phyloP scores from a whole-genome alignment of 139 green algal genomes.

The Picochlorum sp. region DNA sequence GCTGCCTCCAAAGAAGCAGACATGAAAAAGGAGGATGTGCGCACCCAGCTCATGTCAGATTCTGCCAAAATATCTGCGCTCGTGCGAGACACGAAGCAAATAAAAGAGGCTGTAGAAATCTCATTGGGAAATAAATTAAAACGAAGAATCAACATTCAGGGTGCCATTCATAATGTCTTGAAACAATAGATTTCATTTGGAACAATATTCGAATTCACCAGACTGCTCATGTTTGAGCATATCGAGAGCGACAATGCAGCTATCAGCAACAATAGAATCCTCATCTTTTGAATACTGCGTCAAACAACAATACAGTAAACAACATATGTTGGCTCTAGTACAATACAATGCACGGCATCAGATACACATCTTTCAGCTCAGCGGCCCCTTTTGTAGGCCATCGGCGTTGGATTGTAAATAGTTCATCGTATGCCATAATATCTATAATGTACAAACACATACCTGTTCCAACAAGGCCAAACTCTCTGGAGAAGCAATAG shows the following conservation, averaged over 20 bases:
- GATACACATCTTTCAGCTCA: not conserved
- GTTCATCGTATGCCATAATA: not conserved
- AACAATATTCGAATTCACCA: conserved; percentile 75
- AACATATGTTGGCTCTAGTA: not conserved
- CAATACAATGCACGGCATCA: not conserved
- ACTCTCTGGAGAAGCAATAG: conserved; percentile 52
- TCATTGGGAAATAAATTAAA: conserved; percentile 19
- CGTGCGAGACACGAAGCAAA: conserved; percentile 7
- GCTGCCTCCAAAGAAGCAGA: conserved; percentile 12
- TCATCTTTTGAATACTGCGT: conserved; percentile 44
- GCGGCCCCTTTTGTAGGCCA: not conserved
- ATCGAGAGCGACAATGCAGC: conserved; percentile 92
- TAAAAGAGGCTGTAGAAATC: conserved; percentile 16
- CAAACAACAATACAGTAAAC: too few species aligned
- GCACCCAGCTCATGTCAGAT: conserved; percentile 25
- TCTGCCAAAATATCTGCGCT: conserved; percentile 18
- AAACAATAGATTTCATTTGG: conserved; percentile 14
- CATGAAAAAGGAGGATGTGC: conserved; percentile 10
- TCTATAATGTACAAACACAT: not conserved
- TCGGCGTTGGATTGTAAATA: conserved; percentile 5
- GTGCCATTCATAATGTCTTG: conserved; percentile 17
- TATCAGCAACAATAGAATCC: conserved; percentile 90
- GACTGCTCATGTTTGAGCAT: conserved; percentile 80
- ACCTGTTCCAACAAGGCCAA: conserved; percentile 51
- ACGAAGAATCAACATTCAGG: conserved; percentile 27